Conservation (phyloP, 495 filamentous ascomycete species). For the Monascus purpureus region DNA sequence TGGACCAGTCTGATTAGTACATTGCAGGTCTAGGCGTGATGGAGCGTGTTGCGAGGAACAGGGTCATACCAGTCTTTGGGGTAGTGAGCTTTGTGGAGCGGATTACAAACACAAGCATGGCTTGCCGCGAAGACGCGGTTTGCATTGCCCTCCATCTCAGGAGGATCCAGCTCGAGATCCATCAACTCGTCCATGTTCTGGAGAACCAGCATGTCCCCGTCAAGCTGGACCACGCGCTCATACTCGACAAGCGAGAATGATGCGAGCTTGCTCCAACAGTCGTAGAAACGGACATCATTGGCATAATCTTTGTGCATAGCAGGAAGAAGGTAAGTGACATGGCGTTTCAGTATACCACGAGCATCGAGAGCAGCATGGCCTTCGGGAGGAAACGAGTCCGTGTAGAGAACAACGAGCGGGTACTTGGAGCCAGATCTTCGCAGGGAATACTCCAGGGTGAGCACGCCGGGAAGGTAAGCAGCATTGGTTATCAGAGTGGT, state of each 20-base stretch:
- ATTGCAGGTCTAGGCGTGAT: background rate
- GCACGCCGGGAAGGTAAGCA: slow-evolving; percentile 55
- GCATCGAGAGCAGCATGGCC: slow-evolving; percentile 49
- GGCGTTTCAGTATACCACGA: slow-evolving; percentile 47
- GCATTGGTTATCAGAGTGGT: slow-evolving; percentile 69
- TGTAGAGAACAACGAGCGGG: slow-evolving; percentile 68
- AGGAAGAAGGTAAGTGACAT: slow-evolving; percentile 49
- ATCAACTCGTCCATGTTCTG: slow-evolving; percentile 68
- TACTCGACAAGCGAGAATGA: slow-evolving; percentile 52
- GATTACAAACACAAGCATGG: slow-evolving; percentile 65
- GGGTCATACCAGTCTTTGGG: slow-evolving; percentile 44
- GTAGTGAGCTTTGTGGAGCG: slow-evolving; percentile 49
- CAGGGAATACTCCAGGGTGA: slow-evolving; percentile 58
- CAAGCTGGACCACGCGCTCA: slow-evolving; percentile 52
- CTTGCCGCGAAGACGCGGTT: slow-evolving; percentile 49
- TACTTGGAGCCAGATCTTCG: slow-evolving; percentile 43
- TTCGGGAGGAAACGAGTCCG: slow-evolving; percentile 47
- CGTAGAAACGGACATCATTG: slow-evolving; percentile 55
- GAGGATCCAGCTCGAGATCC: slow-evolving; percentile 46
- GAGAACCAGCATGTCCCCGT: slow-evolving; percentile 59
- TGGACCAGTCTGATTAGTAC: background rate
- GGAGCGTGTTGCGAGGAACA: background rate
- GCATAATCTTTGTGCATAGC: slow-evolving; percentile 38
- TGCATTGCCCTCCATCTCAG: slow-evolving; percentile 32
- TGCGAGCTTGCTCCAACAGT: slow-evolving; percentile 62